Evolutionary conservation across 345 rosid genomes (phyloP).

Genomic region (Eucalyptus guilfoylei): DNA sequence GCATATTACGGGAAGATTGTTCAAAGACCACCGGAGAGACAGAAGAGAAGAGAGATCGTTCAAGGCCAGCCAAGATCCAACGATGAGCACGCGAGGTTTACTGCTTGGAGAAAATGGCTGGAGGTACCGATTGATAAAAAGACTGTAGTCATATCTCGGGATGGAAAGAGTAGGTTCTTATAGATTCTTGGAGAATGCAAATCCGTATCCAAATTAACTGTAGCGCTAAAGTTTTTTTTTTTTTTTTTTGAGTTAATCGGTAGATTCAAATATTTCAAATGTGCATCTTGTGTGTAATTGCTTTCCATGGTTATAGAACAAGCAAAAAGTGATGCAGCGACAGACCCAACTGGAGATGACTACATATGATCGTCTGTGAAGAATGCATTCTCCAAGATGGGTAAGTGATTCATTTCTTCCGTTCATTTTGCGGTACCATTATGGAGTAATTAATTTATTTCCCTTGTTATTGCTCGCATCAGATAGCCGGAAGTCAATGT

Average conservation of each 20-base stretch:
- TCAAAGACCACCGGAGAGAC: background rate
- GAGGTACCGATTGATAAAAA: background rate
- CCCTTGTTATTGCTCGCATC: background rate
- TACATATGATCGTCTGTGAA: too few species aligned
- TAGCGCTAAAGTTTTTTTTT: conserved; percentile 24
- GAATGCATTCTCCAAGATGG: too few species aligned
- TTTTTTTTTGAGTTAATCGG: conserved; percentile 17
- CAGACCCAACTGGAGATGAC: too few species aligned
- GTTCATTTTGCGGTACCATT: background rate
- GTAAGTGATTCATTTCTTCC: too few species aligned
- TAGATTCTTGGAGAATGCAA: background rate
- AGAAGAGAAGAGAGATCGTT: background rate
- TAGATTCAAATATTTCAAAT: background rate
- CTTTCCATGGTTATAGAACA: too few species aligned
- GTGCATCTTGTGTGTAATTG: background rate
- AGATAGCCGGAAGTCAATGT: conserved; percentile 49
- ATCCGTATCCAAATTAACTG: background rate
- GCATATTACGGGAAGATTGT: background rate
- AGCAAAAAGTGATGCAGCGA: too few species aligned
- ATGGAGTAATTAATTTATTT: background rate
- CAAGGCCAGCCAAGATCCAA: background rate
- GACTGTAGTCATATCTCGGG: background rate
- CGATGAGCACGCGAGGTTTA: background rate
- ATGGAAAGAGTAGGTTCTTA: background rate
- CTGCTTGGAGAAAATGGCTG: background rate